Conservation (phyloP, 306 rosid genomes). For the Casuarina glauca region DNA sequence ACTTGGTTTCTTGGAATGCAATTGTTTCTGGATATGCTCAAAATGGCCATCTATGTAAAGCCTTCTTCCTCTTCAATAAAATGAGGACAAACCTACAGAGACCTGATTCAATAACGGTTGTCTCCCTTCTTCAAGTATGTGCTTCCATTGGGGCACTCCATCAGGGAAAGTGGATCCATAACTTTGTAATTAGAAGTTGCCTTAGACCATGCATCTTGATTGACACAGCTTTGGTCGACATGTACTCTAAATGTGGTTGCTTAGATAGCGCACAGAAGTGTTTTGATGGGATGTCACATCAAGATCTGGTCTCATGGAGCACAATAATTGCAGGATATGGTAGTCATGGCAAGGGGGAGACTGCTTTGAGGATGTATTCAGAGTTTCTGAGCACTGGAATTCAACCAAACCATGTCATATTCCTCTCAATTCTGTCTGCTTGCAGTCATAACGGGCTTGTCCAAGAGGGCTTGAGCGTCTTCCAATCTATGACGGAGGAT, state of each 20-base stretch:
- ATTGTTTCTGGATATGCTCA: conserved; percentile 65
- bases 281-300: conserved; percentile 50
- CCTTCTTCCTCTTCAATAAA: conserved; percentile 51
- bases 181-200: conserved; percentile 46
- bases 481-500: conserved; percentile 57
- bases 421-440: conserved; percentile 70
- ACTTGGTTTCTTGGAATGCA: conserved; percentile 83
- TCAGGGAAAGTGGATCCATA: conserved; percentile 69
- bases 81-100: conserved; percentile 52
- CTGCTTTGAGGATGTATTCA: conserved; percentile 55
- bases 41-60: conserved; percentile 53
- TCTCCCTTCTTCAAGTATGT: conserved; percentile 78
- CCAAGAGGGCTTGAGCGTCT: conserved; percentile 59
- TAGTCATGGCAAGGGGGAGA: conserved; percentile 66
- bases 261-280: conserved; percentile 60
- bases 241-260: conserved; percentile 83
- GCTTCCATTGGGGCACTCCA: conserved; percentile 66
- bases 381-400: conserved; percentile 53
- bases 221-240: conserved; percentile 75
- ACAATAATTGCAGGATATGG: conserved; percentile 71
- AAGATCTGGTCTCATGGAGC: conserved; percentile 74
- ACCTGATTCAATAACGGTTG: conserved; percentile 70
- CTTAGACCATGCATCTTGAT: conserved; percentile 57
- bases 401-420: conserved; percentile 64
- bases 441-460: conserved; percentile 80